Evolutionary conservation across 208 protist genomes (phyloP), one percentile per base, ranked within the genome.

Genomic region (Leishmania lainsoni): DNA sequence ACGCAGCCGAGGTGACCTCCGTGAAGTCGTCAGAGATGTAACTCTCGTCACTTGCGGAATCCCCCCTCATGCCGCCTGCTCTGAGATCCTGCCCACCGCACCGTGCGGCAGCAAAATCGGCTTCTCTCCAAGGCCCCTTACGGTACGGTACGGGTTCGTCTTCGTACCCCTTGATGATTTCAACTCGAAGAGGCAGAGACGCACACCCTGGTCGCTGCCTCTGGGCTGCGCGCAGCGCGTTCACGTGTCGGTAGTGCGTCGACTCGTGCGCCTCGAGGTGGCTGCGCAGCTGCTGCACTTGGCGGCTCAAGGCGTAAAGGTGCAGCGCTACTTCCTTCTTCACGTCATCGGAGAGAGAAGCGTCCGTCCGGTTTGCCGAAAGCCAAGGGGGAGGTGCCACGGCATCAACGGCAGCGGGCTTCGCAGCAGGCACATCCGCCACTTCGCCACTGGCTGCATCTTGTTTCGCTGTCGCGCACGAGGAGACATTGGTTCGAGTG

Each of bases 141-240:
- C 87, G 86, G 68, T 92, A 91, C 14, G 90, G 89, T 61, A 90
- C 78, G 3, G 89, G 92, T 1, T 89, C 80, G 5, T 88, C 83
- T 45, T 91, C 87, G 76, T 90, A 95, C 1, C 71, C 89, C 35
- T 87, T 83, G 17, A 95, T 79, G n/a, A 95, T 77, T 76, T 94
- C 85, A 29, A 94, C 90, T 29, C 82, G 83, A 29, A 93, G 32
- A 9, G 71, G 76, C 9, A 42, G 77, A 4, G 45, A 32, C 32
- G 42, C 17, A 10, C 35, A 20, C 8, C 35, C 26, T 22, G 35
- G 35, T 22, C 20, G 35, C 52, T 77, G 29, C 6, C 49, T 22
- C 5, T 20, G 17, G 26, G 65, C 32, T 1, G 72, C 80, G 32
- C 51, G 79, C 22, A 82, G 32, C 22, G 42, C 78, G 63, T 76